A percentile compares a stretch with the other conserved stretches of the same genome.
phyloP scores from a whole-genome alignment of 495 filamentous ascomycete genomes.

The Lasiosphaeriaceae sp. region DNA sequence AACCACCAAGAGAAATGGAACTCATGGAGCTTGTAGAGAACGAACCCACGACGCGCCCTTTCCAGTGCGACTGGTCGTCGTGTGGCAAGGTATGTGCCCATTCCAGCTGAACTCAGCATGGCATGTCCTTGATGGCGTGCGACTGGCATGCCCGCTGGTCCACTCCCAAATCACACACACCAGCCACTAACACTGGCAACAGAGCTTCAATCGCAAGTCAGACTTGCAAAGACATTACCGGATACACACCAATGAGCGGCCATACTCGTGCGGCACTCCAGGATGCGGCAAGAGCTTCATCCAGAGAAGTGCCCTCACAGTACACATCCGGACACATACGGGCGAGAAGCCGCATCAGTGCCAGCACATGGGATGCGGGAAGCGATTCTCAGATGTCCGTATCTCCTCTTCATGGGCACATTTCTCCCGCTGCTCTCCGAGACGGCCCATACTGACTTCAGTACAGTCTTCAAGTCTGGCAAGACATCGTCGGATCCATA shows the following conservation, averaged over 20 bases:
- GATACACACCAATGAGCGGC: constrained; percentile 87
- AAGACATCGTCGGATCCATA: constrained; percentile 82
- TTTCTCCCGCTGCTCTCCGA: not conserved
- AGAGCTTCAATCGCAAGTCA: constrained; percentile 93
- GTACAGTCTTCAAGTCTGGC: constrained; percentile 80
- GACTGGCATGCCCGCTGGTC: not conserved
- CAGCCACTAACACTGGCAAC: constrained; percentile 33
- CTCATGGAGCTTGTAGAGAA: constrained; percentile 52
- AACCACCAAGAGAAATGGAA: constrained; percentile 41
- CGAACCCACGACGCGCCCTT: constrained; percentile 48
- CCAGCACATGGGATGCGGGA: constrained; percentile 72
- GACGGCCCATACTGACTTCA: constrained; percentile 33
- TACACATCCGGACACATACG: constrained; percentile 83
- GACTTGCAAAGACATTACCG: constrained; percentile 84
- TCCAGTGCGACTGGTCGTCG: constrained; percentile 49
- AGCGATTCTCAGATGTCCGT: constrained; percentile 83
- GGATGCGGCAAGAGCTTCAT: constrained; percentile 88
- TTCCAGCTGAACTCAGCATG: not conserved
- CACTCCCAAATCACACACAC: not conserved
- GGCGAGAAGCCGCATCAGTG: constrained; percentile 88
- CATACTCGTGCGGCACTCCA: constrained; percentile 65
- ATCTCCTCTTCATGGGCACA: not conserved
- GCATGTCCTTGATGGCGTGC: not conserved
- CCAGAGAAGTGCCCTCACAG: constrained; percentile 80
- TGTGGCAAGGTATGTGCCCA: constrained; percentile 47